Percentiles rank a stretch among this genome's conserved stretches.
Evolutionary conservation across 257 asterid genomes (phyloP).

Genomic region (Catharanthus roseus): DNA sequence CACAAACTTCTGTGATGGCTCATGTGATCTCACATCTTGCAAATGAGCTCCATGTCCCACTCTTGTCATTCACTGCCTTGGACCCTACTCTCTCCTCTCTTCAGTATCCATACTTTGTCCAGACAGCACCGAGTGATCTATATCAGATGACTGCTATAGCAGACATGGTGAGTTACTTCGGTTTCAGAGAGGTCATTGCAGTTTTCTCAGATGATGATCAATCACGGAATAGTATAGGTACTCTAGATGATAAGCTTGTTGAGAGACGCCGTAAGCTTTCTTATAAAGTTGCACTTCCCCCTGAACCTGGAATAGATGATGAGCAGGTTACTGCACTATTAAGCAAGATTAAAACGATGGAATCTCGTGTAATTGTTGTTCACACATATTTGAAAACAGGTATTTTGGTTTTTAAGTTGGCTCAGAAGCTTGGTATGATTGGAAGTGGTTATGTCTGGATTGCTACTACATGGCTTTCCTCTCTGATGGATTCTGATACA

Average conservation of each 20-base stretch:
- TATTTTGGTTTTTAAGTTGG: conserved; percentile 41
- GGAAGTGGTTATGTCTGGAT: conserved; percentile 77
- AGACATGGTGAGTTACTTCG: conserved; percentile 54
- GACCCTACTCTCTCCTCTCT: conserved; percentile 74
- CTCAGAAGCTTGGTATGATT: conserved; percentile 64
- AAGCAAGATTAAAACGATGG: conserved; percentile 42
- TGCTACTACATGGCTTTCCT: conserved; percentile 74
- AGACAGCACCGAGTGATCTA: conserved; percentile 72
- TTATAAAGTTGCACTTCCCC: conserved; percentile 57
- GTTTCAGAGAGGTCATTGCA: conserved; percentile 50
- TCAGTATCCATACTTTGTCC: conserved; percentile 78
- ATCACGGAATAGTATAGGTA: conserved; percentile 49
- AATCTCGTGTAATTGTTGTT: conserved; percentile 59
- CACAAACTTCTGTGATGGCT: conserved; percentile 77
- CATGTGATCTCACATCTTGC: conserved; percentile 75
- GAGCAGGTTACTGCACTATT: conserved; percentile 36
- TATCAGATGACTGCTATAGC: conserved; percentile 74
- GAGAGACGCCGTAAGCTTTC: conserved; percentile 58
- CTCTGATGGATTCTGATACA: conserved; percentile 50
- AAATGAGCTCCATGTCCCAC: conserved; percentile 76
- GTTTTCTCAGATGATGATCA: conserved; percentile 70
- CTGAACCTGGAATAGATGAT: conserved; percentile 32
- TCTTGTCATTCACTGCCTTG: conserved; percentile 74
- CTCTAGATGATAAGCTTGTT: conserved; percentile 54
- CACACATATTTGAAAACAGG: conserved; percentile 53